Conservation (phyloP, 106 monocot species). For the Iris macrosiphon region DNA sequence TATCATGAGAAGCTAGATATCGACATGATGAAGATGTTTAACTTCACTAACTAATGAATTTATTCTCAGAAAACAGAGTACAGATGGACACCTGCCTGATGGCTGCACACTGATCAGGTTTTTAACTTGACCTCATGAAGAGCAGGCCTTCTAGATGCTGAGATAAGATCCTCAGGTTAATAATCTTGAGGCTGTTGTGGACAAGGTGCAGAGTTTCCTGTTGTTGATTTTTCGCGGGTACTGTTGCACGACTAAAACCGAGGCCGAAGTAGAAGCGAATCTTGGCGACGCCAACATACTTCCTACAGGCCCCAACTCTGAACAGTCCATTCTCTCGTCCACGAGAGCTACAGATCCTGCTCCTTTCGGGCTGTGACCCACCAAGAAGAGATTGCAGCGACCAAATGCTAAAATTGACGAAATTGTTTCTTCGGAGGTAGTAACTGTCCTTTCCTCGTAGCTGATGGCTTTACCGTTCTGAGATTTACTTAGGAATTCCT, state of each 20-base stretch:
- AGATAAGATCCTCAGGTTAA: neutral
- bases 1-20: too few species aligned
- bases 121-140: too few species aligned
- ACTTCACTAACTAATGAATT: too few species aligned
- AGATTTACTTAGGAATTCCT: neutral
- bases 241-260: slow-evolving; percentile 20
- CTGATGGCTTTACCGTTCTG: slow-evolving; percentile 1
- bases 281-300: slow-evolving; percentile 4
- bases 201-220: neutral
- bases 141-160: too few species aligned
- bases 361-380: slow-evolving; percentile 9
- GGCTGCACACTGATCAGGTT: too few species aligned
- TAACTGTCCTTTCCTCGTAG: slow-evolving; percentile 7
- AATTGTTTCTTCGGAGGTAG: neutral
- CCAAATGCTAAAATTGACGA: slow-evolving; percentile 1
- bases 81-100: too few species aligned
- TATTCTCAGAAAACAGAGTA: too few species aligned
- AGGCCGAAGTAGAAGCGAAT: slow-evolving; percentile 5
- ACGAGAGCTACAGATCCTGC: neutral
- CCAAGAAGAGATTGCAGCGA: slow-evolving; percentile 13
- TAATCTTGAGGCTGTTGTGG: neutral
- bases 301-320: slow-evolving; percentile 22
- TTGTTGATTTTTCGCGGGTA: neutral
- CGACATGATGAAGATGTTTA: too few species aligned
- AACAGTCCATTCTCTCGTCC: slow-evolving; percentile 7